Evolutionary conservation across 75 land plant genomes (phyloP), one percentile per base, ranked within the genome.

Genomic region (Cupressus sempervirens): DNA sequence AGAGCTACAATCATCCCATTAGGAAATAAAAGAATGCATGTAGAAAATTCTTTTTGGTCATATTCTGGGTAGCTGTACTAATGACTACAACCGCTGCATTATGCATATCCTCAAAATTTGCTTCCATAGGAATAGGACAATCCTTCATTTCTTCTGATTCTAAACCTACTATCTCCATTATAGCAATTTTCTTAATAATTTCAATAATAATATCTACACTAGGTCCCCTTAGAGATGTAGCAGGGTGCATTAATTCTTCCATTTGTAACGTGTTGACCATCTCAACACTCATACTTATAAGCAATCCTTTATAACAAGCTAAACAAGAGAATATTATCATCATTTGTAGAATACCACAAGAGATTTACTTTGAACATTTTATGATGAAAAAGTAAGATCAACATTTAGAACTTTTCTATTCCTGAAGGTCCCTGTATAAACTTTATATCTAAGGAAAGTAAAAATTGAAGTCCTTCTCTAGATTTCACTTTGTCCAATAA

Each of bases 1-100:
- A 97, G 82, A 72, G 99, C 99, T 80, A 96, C 91, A 52, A 99
- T 90, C 87, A 93, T 95, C 32, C 99, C 99, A 76, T 96, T 95
- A 81, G 96, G 93, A 75, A 97, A 96, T 14, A 94, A 95, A 4
- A 92, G 91, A 85, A 96, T 90, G 84, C 92, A 90, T 93, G 93
- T 45, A 95, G 80, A 84, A 92, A 95, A 62, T 88, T 91, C 77
- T 96, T 97, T 85, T 89, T 77, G 85, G 84, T 90, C 43, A 91
- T 80, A 29, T 85, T 86, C 62, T 91, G 90, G 46, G 83, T 82
- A 67, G 86, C 84, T 12, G 86, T 67, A 34, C 84, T 89, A 41
- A 15, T 56, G 30, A 88, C 84, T 70, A 30, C 84, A 85, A 85
- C 85, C 77, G 86, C 87, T 62, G 92, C 91, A 80, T 70, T 87